Conservation (phyloP, 139 green algal genomes). For the Mesotaenium endlicherianum region DNA sequence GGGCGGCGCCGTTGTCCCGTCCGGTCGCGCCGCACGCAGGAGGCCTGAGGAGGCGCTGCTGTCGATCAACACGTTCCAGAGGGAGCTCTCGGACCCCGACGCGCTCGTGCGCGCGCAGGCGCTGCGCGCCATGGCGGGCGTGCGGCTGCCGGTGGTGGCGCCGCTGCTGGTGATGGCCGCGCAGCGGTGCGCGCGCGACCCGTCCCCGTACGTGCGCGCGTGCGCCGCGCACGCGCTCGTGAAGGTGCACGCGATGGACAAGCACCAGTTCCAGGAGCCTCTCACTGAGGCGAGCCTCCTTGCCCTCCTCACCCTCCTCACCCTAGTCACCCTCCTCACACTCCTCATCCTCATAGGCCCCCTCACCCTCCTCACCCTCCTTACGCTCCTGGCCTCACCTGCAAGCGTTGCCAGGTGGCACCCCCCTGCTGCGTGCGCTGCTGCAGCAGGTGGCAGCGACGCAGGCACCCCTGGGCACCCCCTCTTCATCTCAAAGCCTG, state of each 20-base stretch:
- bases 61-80: slow-evolving; percentile 60
- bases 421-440: no score
- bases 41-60: slow-evolving; percentile 58
- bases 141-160: slow-evolving; percentile 48
- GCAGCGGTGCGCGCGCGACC: slow-evolving; percentile 43
- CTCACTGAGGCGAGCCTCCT: neutral
- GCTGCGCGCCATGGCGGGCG: slow-evolving; percentile 55
- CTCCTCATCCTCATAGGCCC: neutral
- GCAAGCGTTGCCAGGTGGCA: no score
- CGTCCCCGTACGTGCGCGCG: slow-evolving; percentile 47
- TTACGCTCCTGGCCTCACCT: neutral
- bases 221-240: slow-evolving; percentile 36
- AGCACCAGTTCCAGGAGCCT: neutral
- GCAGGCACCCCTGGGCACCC: no score
- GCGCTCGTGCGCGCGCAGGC: slow-evolving; percentile 50
- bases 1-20: no score
- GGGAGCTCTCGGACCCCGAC: slow-evolving; percentile 52
- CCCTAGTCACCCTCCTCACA: neutral
- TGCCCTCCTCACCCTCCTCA: neutral
- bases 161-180: slow-evolving; percentile 48
- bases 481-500: no score
- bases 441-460: no score
- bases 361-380: neutral
- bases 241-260: neutral
- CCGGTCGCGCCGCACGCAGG: no score